Evolutionary conservation across 163 green algal species (phyloP).

Genomic region (Volvox carteri): DNA sequence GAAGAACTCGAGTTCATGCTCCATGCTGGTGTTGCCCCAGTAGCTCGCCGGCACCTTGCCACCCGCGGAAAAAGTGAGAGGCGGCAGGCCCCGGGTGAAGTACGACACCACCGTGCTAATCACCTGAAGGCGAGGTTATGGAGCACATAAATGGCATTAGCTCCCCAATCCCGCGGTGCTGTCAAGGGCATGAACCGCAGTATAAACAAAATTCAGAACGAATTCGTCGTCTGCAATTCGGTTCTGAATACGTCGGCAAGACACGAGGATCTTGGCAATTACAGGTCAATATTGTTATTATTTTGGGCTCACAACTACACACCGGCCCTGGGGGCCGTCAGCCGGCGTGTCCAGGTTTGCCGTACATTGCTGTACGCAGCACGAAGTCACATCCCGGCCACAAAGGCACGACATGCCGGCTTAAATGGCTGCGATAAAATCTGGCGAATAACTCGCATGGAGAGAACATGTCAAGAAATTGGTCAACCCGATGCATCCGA

Average conservation of each 20-base stretch:
- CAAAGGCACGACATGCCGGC: constrained; percentile 30
- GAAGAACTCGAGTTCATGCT: constrained; percentile 86
- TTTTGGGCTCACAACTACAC: constrained; percentile 45
- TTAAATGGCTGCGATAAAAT: constrained; percentile 23
- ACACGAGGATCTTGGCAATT: too few species aligned
- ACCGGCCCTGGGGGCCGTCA: not conserved
- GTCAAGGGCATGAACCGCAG: too few species aligned
- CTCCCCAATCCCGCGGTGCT: too few species aligned
- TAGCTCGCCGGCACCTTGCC: constrained; percentile 88
- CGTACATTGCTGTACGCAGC: constrained; percentile 24
- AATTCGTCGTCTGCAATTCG: too few species aligned
- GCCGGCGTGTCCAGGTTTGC: constrained; percentile 38
- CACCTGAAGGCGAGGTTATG: constrained; percentile 55
- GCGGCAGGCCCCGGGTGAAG: constrained; percentile 84
- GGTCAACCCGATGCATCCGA: too few species aligned
- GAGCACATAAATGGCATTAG: not conserved
- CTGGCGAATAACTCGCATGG: too few species aligned
- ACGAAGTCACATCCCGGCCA: constrained; percentile 52
- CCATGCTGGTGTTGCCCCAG: constrained; percentile 81
- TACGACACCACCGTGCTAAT: constrained; percentile 80
- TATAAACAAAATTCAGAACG: too few species aligned
- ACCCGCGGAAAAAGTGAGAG: constrained; percentile 81
- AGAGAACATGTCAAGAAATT: too few species aligned
- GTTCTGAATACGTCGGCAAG: too few species aligned
- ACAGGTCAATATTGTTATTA: too few species aligned